phyloP scores from a whole-genome alignment of 345 rosid genomes.

The Linum trigynum region DNA sequence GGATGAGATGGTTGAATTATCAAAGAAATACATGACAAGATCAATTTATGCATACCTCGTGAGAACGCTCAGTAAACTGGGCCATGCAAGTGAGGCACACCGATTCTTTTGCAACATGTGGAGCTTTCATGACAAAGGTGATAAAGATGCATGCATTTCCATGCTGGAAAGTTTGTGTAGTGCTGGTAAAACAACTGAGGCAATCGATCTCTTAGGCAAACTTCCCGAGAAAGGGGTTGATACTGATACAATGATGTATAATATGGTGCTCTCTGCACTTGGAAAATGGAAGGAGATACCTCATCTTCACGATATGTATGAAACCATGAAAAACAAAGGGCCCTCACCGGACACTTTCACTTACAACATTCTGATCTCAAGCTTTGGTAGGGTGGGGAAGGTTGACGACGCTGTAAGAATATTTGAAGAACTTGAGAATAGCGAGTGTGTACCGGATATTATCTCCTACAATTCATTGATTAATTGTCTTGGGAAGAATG shows the following conservation, averaged over 20 bases:
- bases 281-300: constrained; percentile 65
- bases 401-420: constrained; percentile 53
- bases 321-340: constrained; percentile 64
- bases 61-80: constrained; percentile 56
- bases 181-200: constrained; percentile 70
- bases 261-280: constrained; percentile 54
- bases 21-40: constrained; percentile 60
- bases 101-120: constrained; percentile 83
- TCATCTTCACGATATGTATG: constrained; percentile 64
- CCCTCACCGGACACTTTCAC: constrained; percentile 69
- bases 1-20: constrained; percentile 52
- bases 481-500: constrained; percentile 86
- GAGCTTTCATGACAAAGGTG: constrained; percentile 71
- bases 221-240: constrained; percentile 63
- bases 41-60: constrained; percentile 72
- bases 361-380: constrained; percentile 69
- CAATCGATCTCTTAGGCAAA: constrained; percentile 58
- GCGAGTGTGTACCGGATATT: constrained; percentile 60
- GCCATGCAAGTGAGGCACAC: constrained; percentile 81
- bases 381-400: constrained; percentile 70
- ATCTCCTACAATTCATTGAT: constrained; percentile 81
- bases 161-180: constrained; percentile 70
- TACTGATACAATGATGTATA: constrained; percentile 65
- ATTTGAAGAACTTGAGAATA: constrained; percentile 78
- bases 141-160: constrained; percentile 53